Base-by-base conservation (phyloP, 208 protist species). In the Trypanosoma platydactyli region DNA sequence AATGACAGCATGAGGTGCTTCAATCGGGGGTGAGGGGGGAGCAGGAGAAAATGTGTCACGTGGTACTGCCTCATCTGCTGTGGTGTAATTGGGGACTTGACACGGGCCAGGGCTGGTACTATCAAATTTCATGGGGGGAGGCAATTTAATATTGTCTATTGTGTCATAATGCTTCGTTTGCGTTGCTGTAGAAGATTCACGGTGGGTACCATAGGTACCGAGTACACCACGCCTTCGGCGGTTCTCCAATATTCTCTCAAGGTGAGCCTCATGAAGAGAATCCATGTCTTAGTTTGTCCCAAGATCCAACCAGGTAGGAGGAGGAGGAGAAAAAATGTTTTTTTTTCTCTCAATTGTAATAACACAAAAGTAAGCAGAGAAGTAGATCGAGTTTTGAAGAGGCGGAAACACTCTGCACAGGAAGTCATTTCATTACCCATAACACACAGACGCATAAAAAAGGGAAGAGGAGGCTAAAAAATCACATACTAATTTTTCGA, bases 201-300 rank as follows among this genome's bases (percentile, higher is more conserved):
- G 64, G 50, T 24, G 68, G 20, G 33, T 33, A 22, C 1, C 3
- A 18, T 64, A 49, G 42, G 33, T 64, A 35, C 68, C 81, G 5
- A 87, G 57, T 3, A 82, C 80, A n/a, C 83, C 79, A 30, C 88
- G 84, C 18, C 79, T 59, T 40, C 79, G 79, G 20, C 88, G 84
- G 24, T 76, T 86, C 58, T 94, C 82, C 59, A 94, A 73, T 54
- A 94, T 91, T 20, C 82, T 80, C 51, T 68, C 60, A n/a, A 94
- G 69, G 35, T 91, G 80, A 16, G 72, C 76, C 65, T 91, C 84
- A 68, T 89, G 88, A 15, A 81, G 20, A 29, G 71, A 62, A 64
- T 94, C 84, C 88, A 94, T 94, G 41, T 13, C 30, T 50, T 25
- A n/a, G 13, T 33, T 33, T 20, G 16, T 63, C 48, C 41, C 51